phyloP scores from a whole-genome alignment of 2,329 filamentous ascomycete species.

The Endoconidiophora laricicola region DNA sequence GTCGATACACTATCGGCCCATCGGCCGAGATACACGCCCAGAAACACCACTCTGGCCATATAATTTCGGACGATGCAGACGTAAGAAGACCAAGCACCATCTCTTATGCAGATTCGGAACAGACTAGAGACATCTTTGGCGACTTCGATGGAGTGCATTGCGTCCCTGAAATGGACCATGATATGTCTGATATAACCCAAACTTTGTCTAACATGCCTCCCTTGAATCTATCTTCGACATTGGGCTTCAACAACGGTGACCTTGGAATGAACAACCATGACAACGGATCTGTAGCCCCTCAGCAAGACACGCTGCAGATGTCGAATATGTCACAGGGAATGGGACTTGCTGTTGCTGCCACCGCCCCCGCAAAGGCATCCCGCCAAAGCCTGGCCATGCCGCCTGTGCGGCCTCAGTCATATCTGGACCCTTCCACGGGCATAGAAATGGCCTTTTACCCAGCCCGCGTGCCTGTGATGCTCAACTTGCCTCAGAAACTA shows the following conservation, averaged over 20 bases:
- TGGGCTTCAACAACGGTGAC: constrained; percentile 1
- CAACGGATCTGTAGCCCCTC: background rate
- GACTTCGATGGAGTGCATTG: constrained; percentile 75
- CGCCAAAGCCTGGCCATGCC: constrained; percentile 12
- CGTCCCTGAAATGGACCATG: constrained; percentile 30
- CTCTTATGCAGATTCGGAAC: constrained; percentile 40
- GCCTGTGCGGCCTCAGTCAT: constrained; percentile 33
- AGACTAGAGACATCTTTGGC: constrained; percentile 48
- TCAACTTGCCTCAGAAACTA: constrained; percentile 78
- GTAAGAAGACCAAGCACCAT: background rate
- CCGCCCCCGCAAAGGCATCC: too few species aligned
- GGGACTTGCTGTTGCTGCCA: too few species aligned
- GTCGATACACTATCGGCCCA: background rate
- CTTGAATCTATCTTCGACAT: constrained; percentile 4
- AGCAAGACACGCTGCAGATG: background rate
- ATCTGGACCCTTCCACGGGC: constrained; percentile 46
- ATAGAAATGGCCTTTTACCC: constrained; percentile 89
- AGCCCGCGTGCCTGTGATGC: constrained; percentile 80
- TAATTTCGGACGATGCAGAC: background rate
- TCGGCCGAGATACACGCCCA: background rate
- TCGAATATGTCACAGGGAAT: background rate
- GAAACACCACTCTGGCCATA: background rate
- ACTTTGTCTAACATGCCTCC: background rate
- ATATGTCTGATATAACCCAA: background rate
- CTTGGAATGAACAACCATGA: background rate